Conservation (phyloP, 2,329 filamentous ascomycete species). For the Lachnellula cervina region DNA sequence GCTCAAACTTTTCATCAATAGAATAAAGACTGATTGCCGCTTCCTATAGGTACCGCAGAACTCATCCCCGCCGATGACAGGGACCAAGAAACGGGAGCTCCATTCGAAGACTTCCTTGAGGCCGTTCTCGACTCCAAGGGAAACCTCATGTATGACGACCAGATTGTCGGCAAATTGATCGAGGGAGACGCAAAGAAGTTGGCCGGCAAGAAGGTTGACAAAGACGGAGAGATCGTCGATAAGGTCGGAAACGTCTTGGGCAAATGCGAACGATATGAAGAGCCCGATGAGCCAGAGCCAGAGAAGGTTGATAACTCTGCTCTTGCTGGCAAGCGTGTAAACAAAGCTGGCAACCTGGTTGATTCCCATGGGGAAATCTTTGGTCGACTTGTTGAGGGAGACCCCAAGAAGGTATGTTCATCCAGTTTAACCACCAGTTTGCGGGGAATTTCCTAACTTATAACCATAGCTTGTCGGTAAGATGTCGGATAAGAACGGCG, state of each 20-base stretch:
- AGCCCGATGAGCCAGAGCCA: constrained; percentile 41
- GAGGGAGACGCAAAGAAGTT: constrained; percentile 61
- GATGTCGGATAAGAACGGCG: constrained; percentile 67
- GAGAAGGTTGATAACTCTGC: constrained; percentile 51
- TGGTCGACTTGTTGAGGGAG: constrained; percentile 64
- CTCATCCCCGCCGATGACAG: constrained; percentile 54
- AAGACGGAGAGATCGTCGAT: constrained; percentile 65
- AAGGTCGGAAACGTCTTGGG: constrained; percentile 63
- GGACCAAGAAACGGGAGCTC: constrained; percentile 44
- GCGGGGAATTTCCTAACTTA: not conserved
- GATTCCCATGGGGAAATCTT: constrained; percentile 51
- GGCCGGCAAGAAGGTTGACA: constrained; percentile 60
- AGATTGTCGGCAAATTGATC: constrained; percentile 54
- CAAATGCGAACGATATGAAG: constrained; percentile 64
- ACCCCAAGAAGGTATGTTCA: constrained; percentile 42
- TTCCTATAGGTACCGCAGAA: constrained; percentile 51
- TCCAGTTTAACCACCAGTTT: too few species aligned
- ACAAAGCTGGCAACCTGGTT: constrained; percentile 62
- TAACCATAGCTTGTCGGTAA: constrained; percentile 49
- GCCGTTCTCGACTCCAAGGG: constrained; percentile 51
- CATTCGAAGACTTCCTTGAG: constrained; percentile 55
- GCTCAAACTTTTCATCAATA: not conserved
- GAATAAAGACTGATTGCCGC: not conserved
- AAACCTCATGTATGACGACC: constrained; percentile 45
- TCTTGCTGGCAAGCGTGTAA: constrained; percentile 65